These are phyloP conservation scores for Venturia nashicola DNA, from an alignment of 2,329 filamentous ascomycete genomes.

Conservation along the genomic window DNA sequence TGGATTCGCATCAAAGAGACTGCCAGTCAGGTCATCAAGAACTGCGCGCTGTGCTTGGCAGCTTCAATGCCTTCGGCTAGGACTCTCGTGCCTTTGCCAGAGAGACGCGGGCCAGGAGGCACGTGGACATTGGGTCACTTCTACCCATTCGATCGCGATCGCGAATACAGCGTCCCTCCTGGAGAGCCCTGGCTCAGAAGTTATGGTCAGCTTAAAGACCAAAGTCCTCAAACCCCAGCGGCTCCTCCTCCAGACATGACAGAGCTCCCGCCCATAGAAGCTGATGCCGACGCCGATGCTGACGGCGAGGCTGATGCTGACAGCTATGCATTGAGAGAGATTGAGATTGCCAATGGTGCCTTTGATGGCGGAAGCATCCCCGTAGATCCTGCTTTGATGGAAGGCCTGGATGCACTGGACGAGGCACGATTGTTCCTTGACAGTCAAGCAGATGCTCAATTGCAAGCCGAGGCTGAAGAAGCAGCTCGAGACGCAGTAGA, in stretches of 20 bases:
- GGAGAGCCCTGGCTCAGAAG: constrained; percentile 4
- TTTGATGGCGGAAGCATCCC: background rate
- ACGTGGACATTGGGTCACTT: background rate
- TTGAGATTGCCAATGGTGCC: background rate
- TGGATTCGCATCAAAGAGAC: constrained; percentile 99
- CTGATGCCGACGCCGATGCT: background rate
- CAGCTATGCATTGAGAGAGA: background rate
- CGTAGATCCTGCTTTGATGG: background rate
- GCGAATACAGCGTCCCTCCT: constrained; percentile 8
- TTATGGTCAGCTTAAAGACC: background rate
- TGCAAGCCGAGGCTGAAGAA: background rate
- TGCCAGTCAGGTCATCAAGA: constrained; percentile 85
- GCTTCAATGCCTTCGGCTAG: background rate
- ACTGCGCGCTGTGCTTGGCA: constrained; percentile 62
- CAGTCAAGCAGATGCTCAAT: background rate
- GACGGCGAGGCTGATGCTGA: background rate
- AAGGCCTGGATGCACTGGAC: background rate
- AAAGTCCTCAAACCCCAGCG: background rate
- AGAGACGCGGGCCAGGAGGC: background rate
- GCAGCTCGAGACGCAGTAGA: background rate
- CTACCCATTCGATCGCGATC: background rate
- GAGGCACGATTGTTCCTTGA: constrained; percentile 1
- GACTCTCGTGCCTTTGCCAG: background rate
- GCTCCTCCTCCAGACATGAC: background rate
- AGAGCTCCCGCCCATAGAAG: background rate